phyloP scores from a whole-genome alignment of 2,329 filamentous ascomycete genomes.

The Hypoxylon rubiginosum region DNA sequence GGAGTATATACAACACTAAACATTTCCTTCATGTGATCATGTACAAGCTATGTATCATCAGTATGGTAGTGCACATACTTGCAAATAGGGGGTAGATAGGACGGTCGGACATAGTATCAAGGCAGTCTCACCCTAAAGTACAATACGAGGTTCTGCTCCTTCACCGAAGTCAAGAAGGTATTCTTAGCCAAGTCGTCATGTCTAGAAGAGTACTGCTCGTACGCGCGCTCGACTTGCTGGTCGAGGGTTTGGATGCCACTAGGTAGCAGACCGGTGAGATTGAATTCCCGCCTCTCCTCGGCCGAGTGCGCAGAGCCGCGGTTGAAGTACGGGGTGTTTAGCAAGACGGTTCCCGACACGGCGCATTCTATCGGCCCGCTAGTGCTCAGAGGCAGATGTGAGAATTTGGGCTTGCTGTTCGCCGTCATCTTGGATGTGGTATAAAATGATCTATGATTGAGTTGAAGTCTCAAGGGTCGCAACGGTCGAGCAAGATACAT shows the following conservation, averaged over 20 bases:
- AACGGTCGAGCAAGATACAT: conserved; percentile 40
- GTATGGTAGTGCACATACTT: neutral
- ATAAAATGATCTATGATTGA: conserved; percentile 32
- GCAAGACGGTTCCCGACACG: conserved; percentile 65
- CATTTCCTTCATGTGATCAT: conserved; percentile 87
- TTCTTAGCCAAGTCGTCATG: conserved; percentile 82
- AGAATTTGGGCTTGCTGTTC: conserved; percentile 54
- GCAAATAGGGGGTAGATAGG: neutral
- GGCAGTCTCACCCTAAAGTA: conserved; percentile 74
- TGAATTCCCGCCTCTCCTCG: conserved; percentile 77
- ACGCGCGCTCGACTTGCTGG: conserved; percentile 81
- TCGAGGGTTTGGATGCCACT: conserved; percentile 79
- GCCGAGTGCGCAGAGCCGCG: conserved; percentile 84
- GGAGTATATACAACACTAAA: conserved; percentile 92
- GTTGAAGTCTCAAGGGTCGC: conserved; percentile 24
- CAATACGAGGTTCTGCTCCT: conserved; percentile 86
- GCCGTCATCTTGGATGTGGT: conserved; percentile 46
- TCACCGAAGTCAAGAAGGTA: conserved; percentile 87
- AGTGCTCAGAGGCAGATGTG: conserved; percentile 62
- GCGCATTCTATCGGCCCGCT: conserved; percentile 64
- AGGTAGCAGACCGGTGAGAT: conserved; percentile 80
- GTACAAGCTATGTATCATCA: conserved; percentile 68
- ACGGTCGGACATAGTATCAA: neutral
- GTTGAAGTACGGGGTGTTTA: conserved; percentile 79
- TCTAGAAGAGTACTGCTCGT: conserved; percentile 79